Evolutionary conservation across 352 stramenopile genomes (phyloP).

Genomic region (Aphanomyces stellatus): DNA sequence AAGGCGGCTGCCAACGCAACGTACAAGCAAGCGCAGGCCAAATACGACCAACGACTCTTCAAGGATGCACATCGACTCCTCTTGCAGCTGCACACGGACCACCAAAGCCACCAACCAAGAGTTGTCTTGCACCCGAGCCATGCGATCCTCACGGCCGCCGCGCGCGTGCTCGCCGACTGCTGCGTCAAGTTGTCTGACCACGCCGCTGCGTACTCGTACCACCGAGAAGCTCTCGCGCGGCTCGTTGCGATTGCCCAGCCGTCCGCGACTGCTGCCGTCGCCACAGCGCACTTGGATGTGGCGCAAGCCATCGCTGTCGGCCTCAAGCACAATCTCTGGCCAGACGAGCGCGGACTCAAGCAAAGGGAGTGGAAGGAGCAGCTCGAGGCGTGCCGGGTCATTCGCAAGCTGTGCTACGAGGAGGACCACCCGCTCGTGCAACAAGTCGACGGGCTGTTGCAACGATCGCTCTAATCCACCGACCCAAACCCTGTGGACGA

Average conservation of each 20-base stretch:
- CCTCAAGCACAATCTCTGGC: conserved; percentile 9
- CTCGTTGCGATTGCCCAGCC: conserved; percentile 26
- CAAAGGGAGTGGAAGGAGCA: neutral
- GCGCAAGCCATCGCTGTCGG: conserved; percentile 24
- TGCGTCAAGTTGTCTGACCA: conserved; percentile 35
- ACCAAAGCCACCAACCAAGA: neutral
- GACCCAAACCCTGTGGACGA: neutral
- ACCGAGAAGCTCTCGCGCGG: conserved; percentile 25
- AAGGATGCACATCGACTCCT: neutral
- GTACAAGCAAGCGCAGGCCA: neutral
- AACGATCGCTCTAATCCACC: too few relatives aligned
- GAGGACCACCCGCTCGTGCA: neutral
- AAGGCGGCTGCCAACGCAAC: neutral
- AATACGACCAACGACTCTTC: neutral
- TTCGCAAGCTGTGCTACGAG: conserved; percentile 1
- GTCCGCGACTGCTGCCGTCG: too few relatives aligned
- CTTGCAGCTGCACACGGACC: neutral
- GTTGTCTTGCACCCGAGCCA: conserved; percentile 29
- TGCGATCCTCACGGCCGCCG: conserved; percentile 26
- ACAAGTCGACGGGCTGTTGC: neutral
- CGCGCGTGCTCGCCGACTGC: conserved; percentile 29
- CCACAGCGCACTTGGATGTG: conserved; percentile 34
- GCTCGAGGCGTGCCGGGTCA: neutral
- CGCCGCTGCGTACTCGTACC: conserved; percentile 25
- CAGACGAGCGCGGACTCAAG: neutral